Evolutionary conservation across 345 rosid species (phyloP), one percentile per base, ranked within the genome.

Genomic region (Syzygium aqueum): DNA sequence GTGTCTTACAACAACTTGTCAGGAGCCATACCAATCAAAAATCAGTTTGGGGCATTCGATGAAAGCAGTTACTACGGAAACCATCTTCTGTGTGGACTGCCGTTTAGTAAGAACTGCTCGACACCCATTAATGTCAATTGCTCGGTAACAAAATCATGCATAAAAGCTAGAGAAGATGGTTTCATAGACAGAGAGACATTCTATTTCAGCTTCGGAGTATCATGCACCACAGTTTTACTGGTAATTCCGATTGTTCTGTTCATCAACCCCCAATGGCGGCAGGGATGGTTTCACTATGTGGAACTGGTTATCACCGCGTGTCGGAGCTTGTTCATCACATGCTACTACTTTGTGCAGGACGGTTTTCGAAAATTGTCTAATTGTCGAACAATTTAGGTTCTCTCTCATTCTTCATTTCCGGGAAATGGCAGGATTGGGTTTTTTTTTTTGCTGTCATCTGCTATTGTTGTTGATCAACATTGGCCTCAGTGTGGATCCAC

Each of bases 81-180:
- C n/a, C 63, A 3, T 56, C n/a, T 56, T 57, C 2, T 57, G 0
- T 57, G 63, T 23, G 63, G 63, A 57, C 14, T 25, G 6, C 14
- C 63, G 0, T 57, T 57, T 3, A 57, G 28, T 7, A 1, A 57
- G 0, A 0, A 23, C 0, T 57, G 28, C 0, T 57, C 14, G 3
- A 23, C 1, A 56, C 23, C 2, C 61, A 56, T 23, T 56, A 0
- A 56, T 0, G 0, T 23, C 23, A 56, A 56, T 23, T 0, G 61
- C n/a, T 56, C n/a, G 10, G 0, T n/a, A 23, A 57, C 63, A 25
- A 57, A 25, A 23, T 57, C 63, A 57, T 23, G 14, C 28, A 0
- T 0, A 6, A 2, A 2, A 57, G 63, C 28, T 25, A 10, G 10
- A 57, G 63, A 57, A 0, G 63, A 57, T 23, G 63, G 13, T 2